These are phyloP conservation scores for Ogataea kodamae DNA, from an alignment of 805 yeast species.

Conservation along the genomic window DNA sequence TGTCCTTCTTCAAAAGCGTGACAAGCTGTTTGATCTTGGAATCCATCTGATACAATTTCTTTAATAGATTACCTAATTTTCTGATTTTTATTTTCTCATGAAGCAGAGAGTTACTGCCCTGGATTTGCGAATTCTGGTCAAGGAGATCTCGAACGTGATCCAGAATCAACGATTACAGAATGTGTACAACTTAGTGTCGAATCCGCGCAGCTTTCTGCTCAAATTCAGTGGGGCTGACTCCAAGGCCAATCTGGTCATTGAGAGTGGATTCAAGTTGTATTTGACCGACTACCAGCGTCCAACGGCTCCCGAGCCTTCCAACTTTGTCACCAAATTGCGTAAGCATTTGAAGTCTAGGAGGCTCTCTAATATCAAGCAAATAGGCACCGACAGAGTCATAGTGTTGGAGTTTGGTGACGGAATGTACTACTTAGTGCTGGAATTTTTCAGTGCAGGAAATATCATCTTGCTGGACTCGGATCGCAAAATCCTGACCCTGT, in stretches of 20 bases:
- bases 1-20: conserved; percentile 22
- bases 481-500: conserved; percentile 64
- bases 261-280: conserved; percentile 82
- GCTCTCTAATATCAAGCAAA: conserved; percentile 66
- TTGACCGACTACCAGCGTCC: conserved; percentile 78
- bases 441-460: conserved; percentile 95
- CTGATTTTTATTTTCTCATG: conserved; percentile 16
- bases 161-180: conserved; percentile 74
- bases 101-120: conserved; percentile 85
- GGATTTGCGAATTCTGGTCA: conserved; percentile 68
- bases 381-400: conserved; percentile 77
- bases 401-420: conserved; percentile 87
- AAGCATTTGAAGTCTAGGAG: conserved; percentile 82
- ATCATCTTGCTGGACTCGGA: conserved; percentile 71
- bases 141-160: conserved; percentile 58
- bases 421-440: conserved; percentile 69
- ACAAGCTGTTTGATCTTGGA: conserved; percentile 23
- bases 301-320: conserved; percentile 76
- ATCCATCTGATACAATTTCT: conserved; percentile 19
- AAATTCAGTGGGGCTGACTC: conserved; percentile 84
- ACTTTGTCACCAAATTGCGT: conserved; percentile 80
- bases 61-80: conserved; percentile 3
- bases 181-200: conserved; percentile 74
- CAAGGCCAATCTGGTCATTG: conserved; percentile 70
- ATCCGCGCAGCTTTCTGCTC: conserved; percentile 67